A percentile compares a stretch with the other conserved stretches of the same genome.
phyloP scores from a whole-genome alignment of 2,329 filamentous ascomycete species.

The Ophiocordyceps camponoti-leonardi region DNA sequence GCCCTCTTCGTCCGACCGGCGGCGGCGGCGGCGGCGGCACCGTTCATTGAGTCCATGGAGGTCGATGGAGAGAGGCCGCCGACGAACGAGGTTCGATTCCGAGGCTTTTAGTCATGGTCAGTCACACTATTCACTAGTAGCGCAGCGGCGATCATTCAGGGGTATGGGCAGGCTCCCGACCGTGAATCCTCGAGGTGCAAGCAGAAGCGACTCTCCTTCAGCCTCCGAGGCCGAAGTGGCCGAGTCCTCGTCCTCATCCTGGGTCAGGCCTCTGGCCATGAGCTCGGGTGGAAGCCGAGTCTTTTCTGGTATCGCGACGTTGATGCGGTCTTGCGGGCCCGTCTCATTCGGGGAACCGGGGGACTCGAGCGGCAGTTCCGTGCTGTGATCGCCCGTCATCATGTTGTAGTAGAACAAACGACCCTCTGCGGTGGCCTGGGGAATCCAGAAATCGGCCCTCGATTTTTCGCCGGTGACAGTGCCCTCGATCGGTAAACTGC shows the following conservation, averaged over 20 bases:
- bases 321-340: conserved; percentile 75
- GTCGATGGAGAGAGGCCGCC: conserved; percentile 70
- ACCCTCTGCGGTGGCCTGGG: conserved; percentile 86
- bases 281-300: conserved; percentile 81
- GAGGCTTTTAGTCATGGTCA: conserved; percentile 23
- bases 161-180: conserved; percentile 25
- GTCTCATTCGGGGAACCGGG: conserved; percentile 65
- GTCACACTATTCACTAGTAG: background rate
- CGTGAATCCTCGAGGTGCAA: conserved; percentile 50
- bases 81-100: conserved; percentile 47
- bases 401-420: conserved; percentile 97
- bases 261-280: conserved; percentile 66
- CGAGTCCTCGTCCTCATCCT: conserved; percentile 83
- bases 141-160: background rate
- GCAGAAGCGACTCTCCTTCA: conserved; percentile 56
- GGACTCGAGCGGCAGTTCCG: conserved; percentile 86
- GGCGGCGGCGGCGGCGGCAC: conserved; percentile 43
- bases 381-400: conserved; percentile 84
- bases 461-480: conserved; percentile 48
- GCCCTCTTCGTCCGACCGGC: conserved; percentile 37
- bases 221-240: conserved; percentile 68
- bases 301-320: conserved; percentile 75
- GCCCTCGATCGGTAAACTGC: conserved; percentile 51
- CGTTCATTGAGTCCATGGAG: conserved; percentile 82
- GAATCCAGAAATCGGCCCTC: conserved; percentile 94